Percentiles rank a stretch among this genome's conserved stretches.
Conservation (phyloP, 129 eudicot species). For the Lactuca saligna region DNA sequence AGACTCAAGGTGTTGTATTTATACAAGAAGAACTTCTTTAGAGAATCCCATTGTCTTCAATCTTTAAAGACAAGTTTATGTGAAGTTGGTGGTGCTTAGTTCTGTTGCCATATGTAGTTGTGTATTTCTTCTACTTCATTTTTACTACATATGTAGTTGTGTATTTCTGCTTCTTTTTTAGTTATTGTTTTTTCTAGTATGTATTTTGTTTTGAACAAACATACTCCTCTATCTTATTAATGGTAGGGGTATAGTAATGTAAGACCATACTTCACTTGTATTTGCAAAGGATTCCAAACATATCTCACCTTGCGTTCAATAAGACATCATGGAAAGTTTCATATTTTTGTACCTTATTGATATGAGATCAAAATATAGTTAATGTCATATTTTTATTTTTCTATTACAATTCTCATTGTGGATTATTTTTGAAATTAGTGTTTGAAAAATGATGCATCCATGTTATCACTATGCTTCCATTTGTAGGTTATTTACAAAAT, state of each 20-base stretch:
- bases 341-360: too few species aligned
- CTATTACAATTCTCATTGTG: too few species aligned
- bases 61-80: background rate
- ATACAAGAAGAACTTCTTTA: too few species aligned
- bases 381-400: too few species aligned
- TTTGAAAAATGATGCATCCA: too few species aligned
- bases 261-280: background rate
- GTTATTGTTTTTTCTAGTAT: background rate
- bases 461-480: too few species aligned
- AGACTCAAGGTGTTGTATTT: background rate
- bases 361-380: too few species aligned
- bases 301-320: too few species aligned
- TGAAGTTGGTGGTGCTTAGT: background rate
- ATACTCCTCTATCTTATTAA: background rate
- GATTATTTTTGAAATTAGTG: too few species aligned
- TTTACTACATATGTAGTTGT: background rate
- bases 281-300: background rate
- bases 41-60: conserved; percentile 18
- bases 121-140: background rate
- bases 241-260: background rate
- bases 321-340: too few species aligned
- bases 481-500: too few species aligned
- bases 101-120: background rate
- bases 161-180: background rate
- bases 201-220: too few species aligned